Percentiles rank a stretch among this genome's conserved stretches.
Evolutionary conservation across 2,329 filamentous ascomycete species (phyloP).

Genomic region (Thyridium curvatum): DNA sequence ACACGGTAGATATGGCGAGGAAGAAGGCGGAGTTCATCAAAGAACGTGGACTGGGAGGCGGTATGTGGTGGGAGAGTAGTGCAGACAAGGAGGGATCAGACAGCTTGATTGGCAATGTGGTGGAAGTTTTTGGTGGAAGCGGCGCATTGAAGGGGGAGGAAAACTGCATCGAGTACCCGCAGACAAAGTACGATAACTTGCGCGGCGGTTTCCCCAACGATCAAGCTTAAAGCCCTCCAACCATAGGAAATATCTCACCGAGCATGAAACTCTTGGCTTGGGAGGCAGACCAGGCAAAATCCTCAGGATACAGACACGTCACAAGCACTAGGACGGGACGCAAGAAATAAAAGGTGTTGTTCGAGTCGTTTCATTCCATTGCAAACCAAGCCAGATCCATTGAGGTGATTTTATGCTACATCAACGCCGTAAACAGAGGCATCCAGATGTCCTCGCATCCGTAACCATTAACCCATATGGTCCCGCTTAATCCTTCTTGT

Average conservation of each 20-base stretch:
- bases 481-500: slow-evolving; percentile 49
- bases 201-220: slow-evolving; percentile 47
- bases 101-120: slow-evolving; percentile 64
- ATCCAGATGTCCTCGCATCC: slow-evolving; percentile 12
- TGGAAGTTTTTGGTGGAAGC: slow-evolving; percentile 50
- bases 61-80: slow-evolving; percentile 97
- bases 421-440: slow-evolving; percentile 22
- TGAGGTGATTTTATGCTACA: slow-evolving; percentile 22
- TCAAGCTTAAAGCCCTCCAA: slow-evolving; percentile 10
- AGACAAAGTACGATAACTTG: slow-evolving; percentile 66
- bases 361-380: slow-evolving; percentile 11
- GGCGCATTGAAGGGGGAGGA: slow-evolving; percentile 39
- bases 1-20: slow-evolving; percentile 60
- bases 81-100: slow-evolving; percentile 60
- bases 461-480: slow-evolving; percentile 13
- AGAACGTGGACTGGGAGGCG: slow-evolving; percentile 65
- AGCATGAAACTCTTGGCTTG: too few species aligned
- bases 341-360: background rate
- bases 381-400: slow-evolving; percentile 18
- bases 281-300: too few species aligned
- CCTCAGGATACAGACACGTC: too few species aligned
- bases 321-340: too few species aligned
- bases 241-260: background rate
- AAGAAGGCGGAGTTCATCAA: slow-evolving; percentile 69
- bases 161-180: slow-evolving; percentile 59